Percentiles rank a stretch among this genome's conserved stretches.
Conservation (phyloP, 2,329 filamentous ascomycete genomes). For the Aureobasidium melanogenum region DNA sequence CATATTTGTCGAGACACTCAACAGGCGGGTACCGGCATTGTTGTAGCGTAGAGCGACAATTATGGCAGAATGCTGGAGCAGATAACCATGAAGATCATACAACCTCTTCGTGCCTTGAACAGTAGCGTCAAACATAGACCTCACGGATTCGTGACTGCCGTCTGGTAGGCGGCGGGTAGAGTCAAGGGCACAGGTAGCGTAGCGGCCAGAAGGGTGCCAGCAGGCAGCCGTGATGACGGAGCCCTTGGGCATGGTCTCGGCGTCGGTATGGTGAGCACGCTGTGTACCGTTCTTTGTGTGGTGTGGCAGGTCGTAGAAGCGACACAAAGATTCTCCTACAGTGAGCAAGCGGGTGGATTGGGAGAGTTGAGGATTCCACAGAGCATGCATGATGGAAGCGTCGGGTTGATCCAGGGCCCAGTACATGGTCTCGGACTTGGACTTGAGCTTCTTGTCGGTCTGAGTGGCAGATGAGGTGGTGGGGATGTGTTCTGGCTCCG, state of each 20-base stretch:
- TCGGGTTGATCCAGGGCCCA: constrained; percentile 25
- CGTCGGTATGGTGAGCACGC: constrained; percentile 18
- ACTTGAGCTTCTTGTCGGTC: constrained; percentile 24
- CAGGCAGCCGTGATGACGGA: constrained; percentile 24
- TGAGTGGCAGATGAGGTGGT: constrained; percentile 19
- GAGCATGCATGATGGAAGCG: constrained; percentile 20
- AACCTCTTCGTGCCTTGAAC: constrained; percentile 3
- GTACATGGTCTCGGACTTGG: constrained; percentile 26
- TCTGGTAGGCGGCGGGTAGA: constrained; percentile 14
- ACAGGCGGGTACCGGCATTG: constrained; percentile 21
- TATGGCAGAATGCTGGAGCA: constrained; percentile 22
- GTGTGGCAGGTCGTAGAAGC: constrained; percentile 25
- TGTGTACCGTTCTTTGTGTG: not conserved
- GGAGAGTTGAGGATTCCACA: constrained; percentile 23
- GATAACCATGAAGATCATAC: constrained; percentile 13
- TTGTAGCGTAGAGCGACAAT: constrained; percentile 24
- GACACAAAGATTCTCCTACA: constrained; percentile 26
- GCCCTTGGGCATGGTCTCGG: constrained; percentile 19
- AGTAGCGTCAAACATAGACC: constrained; percentile 20
- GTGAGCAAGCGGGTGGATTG: constrained; percentile 21
- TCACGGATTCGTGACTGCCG: constrained; percentile 14
- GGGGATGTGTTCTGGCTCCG: not conserved
- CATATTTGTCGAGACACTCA: constrained; percentile 22
- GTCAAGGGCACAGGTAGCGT: constrained; percentile 23
- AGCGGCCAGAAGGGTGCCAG: constrained; percentile 27